Evolutionary conservation across 1,139 yeast species (phyloP), one percentile per base, ranked within the genome.

Genomic region (Suhomyces anneliseae): DNA sequence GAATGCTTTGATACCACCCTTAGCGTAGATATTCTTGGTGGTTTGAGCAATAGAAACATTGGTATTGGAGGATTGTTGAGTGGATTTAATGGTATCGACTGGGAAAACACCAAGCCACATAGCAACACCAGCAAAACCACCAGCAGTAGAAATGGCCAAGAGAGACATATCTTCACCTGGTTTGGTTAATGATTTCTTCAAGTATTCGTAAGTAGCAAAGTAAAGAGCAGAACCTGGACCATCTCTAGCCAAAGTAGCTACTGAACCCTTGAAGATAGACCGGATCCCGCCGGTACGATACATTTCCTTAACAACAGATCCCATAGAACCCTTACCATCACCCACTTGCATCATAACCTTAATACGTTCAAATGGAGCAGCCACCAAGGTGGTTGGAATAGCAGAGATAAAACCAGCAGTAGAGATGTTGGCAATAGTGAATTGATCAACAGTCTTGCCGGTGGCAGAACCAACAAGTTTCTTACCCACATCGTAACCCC

Each of bases 91-190:
- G 19, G 98, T 93, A 66, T 93, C 99, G 45, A 93, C 80, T 39
- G 99, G 99, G 89, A 90, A 93, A 37, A 93, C 95, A 39, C 88
- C 90, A 40, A 87, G 71, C 99, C 99, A 93, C 98, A 92, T 92
- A 27, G 96, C 82, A 52, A 92, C 89, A 63, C 98, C 98, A 3
- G 97, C 96, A 65, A 82, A 79, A 35, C 98, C 98, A 67, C 98
- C 98, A 39, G 97, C 96, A 47, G 88, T 74, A 54, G 90, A 84
- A 52, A 93, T 82, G 38, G 95, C 93, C 32, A 80, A 69, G 40
- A 92, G 74, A 10, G 90, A 84, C 65, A 89, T 66, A 48, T 79
- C 76, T 52, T 76, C 67, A 42, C 83, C 87, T 7, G 78, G 77
- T 43, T 65, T 63, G 38, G 92, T 79, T 61, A 86, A 76, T 49